Evolutionary conservation across 2,329 filamentous ascomycete genomes (phyloP).

Genomic region (Fusarium denticulatum): DNA sequence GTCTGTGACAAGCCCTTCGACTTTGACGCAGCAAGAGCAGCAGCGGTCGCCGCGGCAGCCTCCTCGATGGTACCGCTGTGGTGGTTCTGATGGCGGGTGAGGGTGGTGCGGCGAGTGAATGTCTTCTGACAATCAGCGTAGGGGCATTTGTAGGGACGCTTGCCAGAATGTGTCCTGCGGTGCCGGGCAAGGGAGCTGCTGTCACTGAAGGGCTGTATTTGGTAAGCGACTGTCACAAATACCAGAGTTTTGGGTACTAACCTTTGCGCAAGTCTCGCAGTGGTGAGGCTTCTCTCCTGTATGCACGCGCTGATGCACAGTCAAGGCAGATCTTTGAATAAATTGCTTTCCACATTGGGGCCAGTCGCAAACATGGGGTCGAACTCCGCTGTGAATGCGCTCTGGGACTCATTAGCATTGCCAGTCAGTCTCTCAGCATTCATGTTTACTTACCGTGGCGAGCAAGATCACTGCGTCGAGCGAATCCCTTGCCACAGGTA

Average conservation of each 20-base stretch:
- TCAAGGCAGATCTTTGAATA: constrained; percentile 94
- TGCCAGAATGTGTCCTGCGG: constrained; percentile 93
- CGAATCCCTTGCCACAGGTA: constrained; percentile 91
- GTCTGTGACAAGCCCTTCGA: constrained; percentile 56
- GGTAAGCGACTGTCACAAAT: constrained; percentile 14
- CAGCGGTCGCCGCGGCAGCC: constrained; percentile 87
- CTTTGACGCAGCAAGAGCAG: constrained; percentile 74
- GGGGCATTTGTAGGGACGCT: constrained; percentile 95
- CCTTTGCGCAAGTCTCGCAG: constrained; percentile 97
- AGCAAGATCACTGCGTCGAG: constrained; percentile 90
- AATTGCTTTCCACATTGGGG: constrained; percentile 93
- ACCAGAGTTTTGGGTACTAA: constrained; percentile 53
- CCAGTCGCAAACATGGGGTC: constrained; percentile 92
- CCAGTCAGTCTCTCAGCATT: not conserved
- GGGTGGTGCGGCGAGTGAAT: constrained; percentile 92
- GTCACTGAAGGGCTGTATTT: constrained; percentile 88
- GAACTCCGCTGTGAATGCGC: constrained; percentile 90
- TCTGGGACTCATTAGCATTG: constrained; percentile 67
- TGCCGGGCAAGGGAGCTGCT: constrained; percentile 94
- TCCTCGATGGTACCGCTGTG: constrained; percentile 96
- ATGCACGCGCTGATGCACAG: constrained; percentile 93
- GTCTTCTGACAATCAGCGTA: constrained; percentile 99
- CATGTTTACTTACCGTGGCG: constrained; percentile 78
- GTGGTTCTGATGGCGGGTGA: constrained; percentile 95
- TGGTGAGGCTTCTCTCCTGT: constrained; percentile 98